These are phyloP conservation scores for Neohortaea acidophila DNA, from an alignment of 495 filamentous ascomycete species.

Conservation along the genomic window DNA sequence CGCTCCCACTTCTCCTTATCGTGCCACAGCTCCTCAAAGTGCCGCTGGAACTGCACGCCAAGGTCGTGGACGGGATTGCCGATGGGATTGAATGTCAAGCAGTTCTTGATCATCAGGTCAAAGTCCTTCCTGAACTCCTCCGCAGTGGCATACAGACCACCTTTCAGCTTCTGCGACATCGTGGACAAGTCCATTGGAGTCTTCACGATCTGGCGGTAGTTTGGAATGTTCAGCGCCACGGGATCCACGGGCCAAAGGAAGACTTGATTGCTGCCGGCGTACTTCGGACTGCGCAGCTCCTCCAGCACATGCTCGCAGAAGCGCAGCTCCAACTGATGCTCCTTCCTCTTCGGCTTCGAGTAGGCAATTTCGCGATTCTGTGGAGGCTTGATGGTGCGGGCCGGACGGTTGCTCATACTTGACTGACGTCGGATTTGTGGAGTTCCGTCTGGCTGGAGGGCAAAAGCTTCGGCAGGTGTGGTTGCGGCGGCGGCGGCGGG, in stretches of 20 bases:
- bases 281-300: slow-evolving; percentile 62
- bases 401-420: slow-evolving; percentile 69
- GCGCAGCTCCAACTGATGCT: slow-evolving; percentile 69
- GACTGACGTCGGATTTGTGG: slow-evolving; percentile 85
- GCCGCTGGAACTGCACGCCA: slow-evolving; percentile 52
- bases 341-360: slow-evolving; percentile 81
- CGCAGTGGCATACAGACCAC: slow-evolving; percentile 65
- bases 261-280: slow-evolving; percentile 45
- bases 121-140: slow-evolving; percentile 80
- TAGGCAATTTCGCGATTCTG: slow-evolving; percentile 78
- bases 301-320: slow-evolving; percentile 75
- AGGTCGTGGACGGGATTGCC: slow-evolving; percentile 56
- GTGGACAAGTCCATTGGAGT: slow-evolving; percentile 89
- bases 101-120: slow-evolving; percentile 72
- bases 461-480: slow-evolving; percentile 38
- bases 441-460: slow-evolving; percentile 67
- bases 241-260: slow-evolving; percentile 82
- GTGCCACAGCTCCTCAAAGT: slow-evolving; percentile 59
- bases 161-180: slow-evolving; percentile 55
- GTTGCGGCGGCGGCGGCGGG: slow-evolving; percentile 13
- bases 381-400: slow-evolving; percentile 85
- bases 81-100: slow-evolving; percentile 74
- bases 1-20: slow-evolving; percentile 64
- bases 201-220: slow-evolving; percentile 85
- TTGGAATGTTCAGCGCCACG: slow-evolving; percentile 82